Evolutionary conservation across 2,329 filamentous ascomycete species (phyloP).

Genomic region (Aspergillus latus): DNA sequence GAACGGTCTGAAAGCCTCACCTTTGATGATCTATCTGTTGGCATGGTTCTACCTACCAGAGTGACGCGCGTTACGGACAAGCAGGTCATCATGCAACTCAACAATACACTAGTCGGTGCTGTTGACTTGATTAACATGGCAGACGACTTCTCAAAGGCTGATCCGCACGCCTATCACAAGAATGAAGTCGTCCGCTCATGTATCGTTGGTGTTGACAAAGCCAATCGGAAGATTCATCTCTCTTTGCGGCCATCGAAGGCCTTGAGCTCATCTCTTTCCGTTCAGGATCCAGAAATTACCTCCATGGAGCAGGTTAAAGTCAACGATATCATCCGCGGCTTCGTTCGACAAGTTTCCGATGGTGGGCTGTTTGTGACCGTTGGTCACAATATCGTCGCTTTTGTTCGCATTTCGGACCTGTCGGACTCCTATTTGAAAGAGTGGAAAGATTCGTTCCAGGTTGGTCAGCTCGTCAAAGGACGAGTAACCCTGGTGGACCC

Average conservation of each 20-base stretch:
- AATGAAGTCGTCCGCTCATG: conserved; percentile 88
- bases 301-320: conserved; percentile 68
- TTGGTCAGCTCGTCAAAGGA: conserved; percentile 88
- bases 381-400: conserved; percentile 75
- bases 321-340: conserved; percentile 82
- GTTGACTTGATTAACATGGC: conserved; percentile 79
- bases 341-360: conserved; percentile 85
- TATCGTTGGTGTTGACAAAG: conserved; percentile 73
- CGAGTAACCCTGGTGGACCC: conserved; percentile 73
- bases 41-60: conserved; percentile 77
- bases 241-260: conserved; percentile 86
- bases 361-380: conserved; percentile 86
- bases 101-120: conserved; percentile 73
- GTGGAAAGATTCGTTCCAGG: conserved; percentile 85
- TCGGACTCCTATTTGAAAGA: conserved; percentile 92
- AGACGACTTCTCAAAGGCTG: conserved; percentile 81
- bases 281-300: conserved; percentile 78
- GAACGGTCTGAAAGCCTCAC: conserved; percentile 63
- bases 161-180: conserved; percentile 72
- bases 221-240: conserved; percentile 80
- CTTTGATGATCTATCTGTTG: conserved; percentile 70
- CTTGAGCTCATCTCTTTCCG: conserved; percentile 76
- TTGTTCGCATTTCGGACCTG: conserved; percentile 82
- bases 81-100: conserved; percentile 81
- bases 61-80: conserved; percentile 84